These are phyloP conservation scores for Chlamydomonas asymmetrica DNA, from an alignment of 139 green algal species.

Conservation along the genomic window DNA sequence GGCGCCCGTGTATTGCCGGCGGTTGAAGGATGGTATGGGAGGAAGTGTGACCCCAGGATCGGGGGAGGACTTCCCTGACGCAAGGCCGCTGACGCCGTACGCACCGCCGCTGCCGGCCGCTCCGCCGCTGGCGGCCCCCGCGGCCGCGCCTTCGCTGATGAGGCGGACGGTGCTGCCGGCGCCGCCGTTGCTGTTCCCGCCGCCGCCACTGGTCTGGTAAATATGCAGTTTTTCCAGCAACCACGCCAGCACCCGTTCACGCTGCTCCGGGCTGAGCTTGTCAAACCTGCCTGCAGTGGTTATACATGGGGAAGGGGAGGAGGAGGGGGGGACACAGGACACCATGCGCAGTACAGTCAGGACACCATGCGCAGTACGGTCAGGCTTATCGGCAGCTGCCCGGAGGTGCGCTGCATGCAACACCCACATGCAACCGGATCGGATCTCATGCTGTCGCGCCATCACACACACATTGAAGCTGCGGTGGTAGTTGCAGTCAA, in stretches of 20 bases:
- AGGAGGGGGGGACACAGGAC: background rate
- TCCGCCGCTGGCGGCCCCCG: background rate
- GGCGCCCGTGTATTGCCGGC: conserved; percentile 11
- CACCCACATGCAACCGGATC: too few relatives aligned
- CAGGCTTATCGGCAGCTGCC: too few relatives aligned
- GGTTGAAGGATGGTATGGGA: conserved; percentile 31
- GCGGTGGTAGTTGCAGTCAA: too few relatives aligned
- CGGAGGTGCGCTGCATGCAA: too few relatives aligned
- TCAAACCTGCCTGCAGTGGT: conserved; percentile 36
- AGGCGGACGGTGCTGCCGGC: background rate
- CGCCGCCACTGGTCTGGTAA: background rate
- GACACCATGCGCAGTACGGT: too few relatives aligned
- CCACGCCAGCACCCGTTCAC: conserved; percentile 44
- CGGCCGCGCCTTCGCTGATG: background rate
- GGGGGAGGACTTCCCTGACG: too few relatives aligned
- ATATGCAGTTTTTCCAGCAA: conserved; percentile 44
- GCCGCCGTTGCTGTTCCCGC: background rate
- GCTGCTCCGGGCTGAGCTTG: conserved; percentile 45
- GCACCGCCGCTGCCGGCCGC: background rate
- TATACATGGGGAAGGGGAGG: background rate
- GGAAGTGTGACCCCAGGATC: conserved; percentile 25
- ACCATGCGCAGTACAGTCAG: too few relatives aligned
- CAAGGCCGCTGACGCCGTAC: background rate
- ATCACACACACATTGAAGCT: too few relatives aligned
- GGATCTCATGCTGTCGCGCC: too few relatives aligned